These are phyloP conservation scores for Boletus fagicola DNA, from an alignment of 768 basidiomycete genomes.

Conservation along the genomic window DNA sequence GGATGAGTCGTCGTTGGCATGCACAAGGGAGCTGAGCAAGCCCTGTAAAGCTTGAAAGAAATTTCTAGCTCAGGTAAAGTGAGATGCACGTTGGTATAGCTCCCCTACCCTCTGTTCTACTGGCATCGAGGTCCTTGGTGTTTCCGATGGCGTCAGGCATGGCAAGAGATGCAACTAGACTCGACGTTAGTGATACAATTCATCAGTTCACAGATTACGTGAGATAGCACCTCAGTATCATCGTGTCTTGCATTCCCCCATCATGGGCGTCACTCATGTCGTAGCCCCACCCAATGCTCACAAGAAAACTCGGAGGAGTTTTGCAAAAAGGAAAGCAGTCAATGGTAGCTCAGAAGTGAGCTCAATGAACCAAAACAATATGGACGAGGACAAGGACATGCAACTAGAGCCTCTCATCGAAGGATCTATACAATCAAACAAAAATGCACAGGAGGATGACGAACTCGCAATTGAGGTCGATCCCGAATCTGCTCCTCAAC, in stretches of 20 bases:
- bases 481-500: conserved; percentile 42
- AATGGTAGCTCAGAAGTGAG: conserved; percentile 9
- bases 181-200: neutral
- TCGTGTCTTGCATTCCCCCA: conserved; percentile 12
- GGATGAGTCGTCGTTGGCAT: conserved; percentile 7
- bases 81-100: neutral
- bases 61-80: conserved; percentile 8
- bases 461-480: conserved; percentile 61
- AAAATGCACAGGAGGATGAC: conserved; percentile 47
- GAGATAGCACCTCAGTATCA: conserved; percentile 3
- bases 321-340: conserved; percentile 38
- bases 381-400: conserved; percentile 34
- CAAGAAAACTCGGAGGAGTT: conserved; percentile 46
- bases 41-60: conserved; percentile 38
- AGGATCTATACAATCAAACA: conserved; percentile 1
- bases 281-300: conserved; percentile 29
- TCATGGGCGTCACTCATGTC: conserved; percentile 44
- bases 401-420: conserved; percentile 17
- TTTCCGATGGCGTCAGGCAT: conserved; percentile 23
- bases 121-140: conserved; percentile 30
- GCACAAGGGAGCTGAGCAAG: conserved; percentile 38
- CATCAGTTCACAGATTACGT: conserved; percentile 16
- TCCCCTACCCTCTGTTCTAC: conserved; percentile 39
- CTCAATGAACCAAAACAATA: conserved; percentile 6
- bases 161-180: neutral